A percentile compares a stretch with the other conserved stretches of the same genome.
Conservation (phyloP, 2,329 filamentous ascomycete genomes). For the Ascochyta lentis region DNA sequence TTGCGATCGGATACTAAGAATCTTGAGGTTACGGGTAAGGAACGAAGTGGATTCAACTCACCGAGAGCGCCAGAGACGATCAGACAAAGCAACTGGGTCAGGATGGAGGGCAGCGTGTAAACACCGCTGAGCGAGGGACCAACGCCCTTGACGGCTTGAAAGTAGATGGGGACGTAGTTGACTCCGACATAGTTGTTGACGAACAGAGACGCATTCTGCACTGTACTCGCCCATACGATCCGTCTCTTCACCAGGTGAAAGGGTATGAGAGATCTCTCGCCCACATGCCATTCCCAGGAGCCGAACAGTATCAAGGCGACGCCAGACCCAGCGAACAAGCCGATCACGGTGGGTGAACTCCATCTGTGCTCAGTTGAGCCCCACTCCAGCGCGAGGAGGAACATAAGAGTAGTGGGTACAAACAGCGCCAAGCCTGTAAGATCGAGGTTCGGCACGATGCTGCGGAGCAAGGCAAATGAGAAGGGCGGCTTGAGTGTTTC, state of each 20-base stretch:
- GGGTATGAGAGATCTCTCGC: background rate
- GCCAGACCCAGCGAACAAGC: background rate
- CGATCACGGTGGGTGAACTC: background rate
- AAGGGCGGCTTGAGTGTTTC: background rate
- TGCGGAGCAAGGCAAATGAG: background rate
- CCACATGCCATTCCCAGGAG: background rate
- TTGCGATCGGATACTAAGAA: too few species aligned
- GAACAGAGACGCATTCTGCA: background rate
- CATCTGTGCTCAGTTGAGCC: background rate
- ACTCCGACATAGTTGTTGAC: background rate
- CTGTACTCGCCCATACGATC: background rate
- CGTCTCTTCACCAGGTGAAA: background rate
- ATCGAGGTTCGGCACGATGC: background rate
- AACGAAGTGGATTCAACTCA: too few species aligned
- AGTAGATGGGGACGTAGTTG: conserved; percentile 24
- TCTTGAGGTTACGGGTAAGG: too few species aligned
- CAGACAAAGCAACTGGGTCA: background rate
- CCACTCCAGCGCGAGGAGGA: background rate
- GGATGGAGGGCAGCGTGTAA: conserved; percentile 15
- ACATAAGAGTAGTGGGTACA: background rate
- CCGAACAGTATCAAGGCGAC: background rate
- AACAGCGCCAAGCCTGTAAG: background rate
- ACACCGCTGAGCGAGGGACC: conserved; percentile 16
- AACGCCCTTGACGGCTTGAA: conserved; percentile 17
- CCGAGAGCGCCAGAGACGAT: background rate